Conservation (phyloP, 441 rosid species). For the Viola pubescens region DNA sequence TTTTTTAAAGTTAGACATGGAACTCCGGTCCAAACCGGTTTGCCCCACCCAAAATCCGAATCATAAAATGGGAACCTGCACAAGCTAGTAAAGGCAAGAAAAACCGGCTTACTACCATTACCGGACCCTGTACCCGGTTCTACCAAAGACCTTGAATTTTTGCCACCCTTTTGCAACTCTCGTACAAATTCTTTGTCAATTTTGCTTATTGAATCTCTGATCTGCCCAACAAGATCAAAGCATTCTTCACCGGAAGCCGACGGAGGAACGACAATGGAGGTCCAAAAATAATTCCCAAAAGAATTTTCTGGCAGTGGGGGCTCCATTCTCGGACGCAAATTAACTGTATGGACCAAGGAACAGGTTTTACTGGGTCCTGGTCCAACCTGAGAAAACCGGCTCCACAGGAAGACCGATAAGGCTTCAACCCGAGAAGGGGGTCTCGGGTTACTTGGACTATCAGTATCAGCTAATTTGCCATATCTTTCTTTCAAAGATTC, state of each 20-base stretch:
- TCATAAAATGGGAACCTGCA: slow-evolving; percentile 20
- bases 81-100: slow-evolving; percentile 16
- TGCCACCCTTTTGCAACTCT: slow-evolving; percentile 9
- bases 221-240: background rate
- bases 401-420: slow-evolving; percentile 19
- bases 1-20: slow-evolving; percentile 12
- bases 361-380: background rate
- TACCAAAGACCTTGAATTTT: slow-evolving; percentile 11
- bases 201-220: slow-evolving; percentile 14
- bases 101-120: slow-evolving; percentile 10
- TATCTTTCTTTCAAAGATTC: slow-evolving; percentile 24
- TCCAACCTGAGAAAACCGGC: slow-evolving; percentile 1
- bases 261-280: slow-evolving; percentile 10
- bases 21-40: slow-evolving; percentile 15
- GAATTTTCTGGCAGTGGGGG: slow-evolving; percentile 17
- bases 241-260: background rate
- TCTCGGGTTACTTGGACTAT: background rate
- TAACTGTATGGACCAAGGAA: slow-evolving; percentile 16
- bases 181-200: slow-evolving; percentile 13
- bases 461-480: background rate
- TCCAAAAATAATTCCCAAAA: slow-evolving; percentile 19
- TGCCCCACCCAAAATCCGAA: slow-evolving; percentile 22
- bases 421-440: slow-evolving; percentile 23
- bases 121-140: slow-evolving; percentile 6
- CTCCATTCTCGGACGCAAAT: slow-evolving; percentile 16